Base-by-base conservation (phyloP, 139 green algal genomes). In the Tetraselmis chui region DNA sequence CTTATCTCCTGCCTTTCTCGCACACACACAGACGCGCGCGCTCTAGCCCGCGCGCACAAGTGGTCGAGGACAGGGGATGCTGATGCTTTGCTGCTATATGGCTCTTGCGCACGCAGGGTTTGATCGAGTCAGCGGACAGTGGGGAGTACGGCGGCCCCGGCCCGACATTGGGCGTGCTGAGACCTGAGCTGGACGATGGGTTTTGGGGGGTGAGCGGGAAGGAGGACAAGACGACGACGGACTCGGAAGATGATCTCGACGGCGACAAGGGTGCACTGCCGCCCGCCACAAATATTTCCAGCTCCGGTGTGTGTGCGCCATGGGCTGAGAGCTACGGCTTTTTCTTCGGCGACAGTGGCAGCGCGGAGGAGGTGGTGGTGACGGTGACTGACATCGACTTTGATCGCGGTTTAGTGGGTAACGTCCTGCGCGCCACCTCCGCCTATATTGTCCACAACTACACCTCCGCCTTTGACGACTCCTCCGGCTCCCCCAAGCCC, bases 261-360 rank as follows among this genome's bases (percentile, higher is more conserved):
- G 45, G 45, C 18, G 45, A 67, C 45, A 5, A 25, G 11, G 45
- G 45, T 18, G 45, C 45, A 18, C 45, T 67, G 45, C 18, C 18
- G 11, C 45, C 45, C 45, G 45, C 45, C 45, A 18, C 18, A 5
- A 67, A 80, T 18, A 32, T 59, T 29, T 80, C 77, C 28, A 23
- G 2, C 24, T 25, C 77, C 45, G 77, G 32, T 29, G 31, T 59
- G 28, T 80, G 77, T 29, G 31, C 77, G 22, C 77, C 77, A 2
- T 80, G 77, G 77, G 77, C 77, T 27, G 77, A 80, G 24, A 59
- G 29, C 32, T 80, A 80, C 29, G 77, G 77, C 24, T 80, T 80
- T 32, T 80, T 80, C 77, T 80, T 80, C 18, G 77, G 77, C 27
- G 77, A 80, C 77, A 29, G 77, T 5, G 31, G 58, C 77, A 45